A percentile compares a stretch with the other conserved stretches of the same genome.
Evolutionary conservation across 2,329 filamentous ascomycete genomes (phyloP).

Genomic region (Fusarium incarnatum): DNA sequence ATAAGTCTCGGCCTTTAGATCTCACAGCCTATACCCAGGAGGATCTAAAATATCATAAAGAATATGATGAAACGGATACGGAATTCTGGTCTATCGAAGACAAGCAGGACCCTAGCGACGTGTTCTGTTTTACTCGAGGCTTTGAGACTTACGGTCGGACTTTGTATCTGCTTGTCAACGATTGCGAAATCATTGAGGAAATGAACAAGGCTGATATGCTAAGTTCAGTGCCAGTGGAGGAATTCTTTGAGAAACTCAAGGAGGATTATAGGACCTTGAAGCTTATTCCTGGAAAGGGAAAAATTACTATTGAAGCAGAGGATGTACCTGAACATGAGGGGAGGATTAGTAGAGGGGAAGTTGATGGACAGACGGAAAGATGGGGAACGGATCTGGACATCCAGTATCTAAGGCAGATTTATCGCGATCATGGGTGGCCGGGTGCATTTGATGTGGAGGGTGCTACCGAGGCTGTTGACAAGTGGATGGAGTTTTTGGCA

Average conservation of each 20-base stretch:
- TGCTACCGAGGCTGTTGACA: background rate
- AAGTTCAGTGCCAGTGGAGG: background rate
- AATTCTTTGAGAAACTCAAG: background rate
- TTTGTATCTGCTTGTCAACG: background rate
- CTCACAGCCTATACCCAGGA: background rate
- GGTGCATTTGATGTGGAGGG: background rate
- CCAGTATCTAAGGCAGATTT: conserved; percentile 15
- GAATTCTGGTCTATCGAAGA: background rate
- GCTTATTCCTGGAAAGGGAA: background rate
- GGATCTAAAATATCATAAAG: background rate
- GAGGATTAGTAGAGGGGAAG: background rate
- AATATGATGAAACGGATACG: accelerated
- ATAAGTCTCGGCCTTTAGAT: background rate
- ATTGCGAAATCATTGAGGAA: background rate
- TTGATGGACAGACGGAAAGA: background rate
- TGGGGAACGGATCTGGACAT: conserved; percentile 4
- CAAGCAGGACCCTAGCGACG: background rate
- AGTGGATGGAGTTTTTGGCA: background rate
- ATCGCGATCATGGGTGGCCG: conserved; percentile 5
- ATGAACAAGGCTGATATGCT: background rate
- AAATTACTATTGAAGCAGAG: background rate
- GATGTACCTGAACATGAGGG: accelerated
- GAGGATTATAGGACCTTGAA: background rate
- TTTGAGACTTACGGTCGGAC: background rate
- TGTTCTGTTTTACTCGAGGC: background rate